Base-by-base conservation (phyloP, 139 green algal species). In the Closterium sp. region DNA sequence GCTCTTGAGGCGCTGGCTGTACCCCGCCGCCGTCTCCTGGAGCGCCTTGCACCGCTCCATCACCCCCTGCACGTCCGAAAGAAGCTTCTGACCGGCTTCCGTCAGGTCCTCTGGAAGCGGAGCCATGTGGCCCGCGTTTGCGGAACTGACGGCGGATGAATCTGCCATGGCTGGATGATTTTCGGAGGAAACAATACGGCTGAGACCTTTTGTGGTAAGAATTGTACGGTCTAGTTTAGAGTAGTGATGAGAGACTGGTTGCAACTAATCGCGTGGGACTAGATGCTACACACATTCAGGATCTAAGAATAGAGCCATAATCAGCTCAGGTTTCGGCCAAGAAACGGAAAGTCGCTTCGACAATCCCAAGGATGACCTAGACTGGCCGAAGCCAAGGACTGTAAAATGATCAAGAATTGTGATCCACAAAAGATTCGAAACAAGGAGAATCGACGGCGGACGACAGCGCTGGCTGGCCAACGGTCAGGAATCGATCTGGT, bases 21-120 rank as follows among this genome's bases (percentile, higher is more conserved):
- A 94, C 23, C n/a, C 21, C 0, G 36, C 43, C 21, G 91, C 91
- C 19, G 91, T 89, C 10, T 93, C 88, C 87, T 93, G 91, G 19
- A 94, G 87, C n/a, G 87, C 90, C 31, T 93, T 93, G 31, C 90
- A 87, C 7, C 90, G 36, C 19, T 93, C 90, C 86, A 93, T 43
- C 33, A 93, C 87, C 0, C 25, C 33, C n/a, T 85, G 32, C 32
- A 92, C 84, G 33, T 34, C 38, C 1, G 38, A 32, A 9, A 31
- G 6, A 30, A 92, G 89, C 83, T 91, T 19, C 88, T 36, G 31
- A 32, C 85, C 85, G 3, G 85, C 85, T n/a, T 88, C 85, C 7
- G n/a, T 88, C 33, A 36, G 9, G 33, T 30, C 85, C 25, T 86
- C 81, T 16, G 43, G 43, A 25, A 69, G 23, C 43, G 43, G 8